These are phyloP conservation scores for Naganishia vishniacii DNA, from an alignment of 768 basidiomycete genomes.

Conservation along the genomic window DNA sequence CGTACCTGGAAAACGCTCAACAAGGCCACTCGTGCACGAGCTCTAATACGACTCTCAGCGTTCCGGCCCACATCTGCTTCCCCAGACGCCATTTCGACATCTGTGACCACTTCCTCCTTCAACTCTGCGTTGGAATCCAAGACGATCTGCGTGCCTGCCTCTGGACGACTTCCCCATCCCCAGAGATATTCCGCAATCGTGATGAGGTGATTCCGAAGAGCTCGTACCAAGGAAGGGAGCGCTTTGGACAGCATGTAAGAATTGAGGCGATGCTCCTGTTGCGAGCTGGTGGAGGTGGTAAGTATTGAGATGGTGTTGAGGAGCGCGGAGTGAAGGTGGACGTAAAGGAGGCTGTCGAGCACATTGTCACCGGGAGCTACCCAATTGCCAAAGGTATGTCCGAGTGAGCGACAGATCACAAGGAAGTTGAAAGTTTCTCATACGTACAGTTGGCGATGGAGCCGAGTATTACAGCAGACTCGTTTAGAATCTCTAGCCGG, in stretches of 20 bases:
- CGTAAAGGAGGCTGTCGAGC: slow-evolving; percentile 31
- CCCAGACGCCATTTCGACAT: slow-evolving; percentile 14
- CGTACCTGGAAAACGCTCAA: slow-evolving; percentile 32
- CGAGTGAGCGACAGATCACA: not conserved
- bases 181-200: slow-evolving; percentile 43
- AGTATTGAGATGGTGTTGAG: slow-evolving; percentile 33
- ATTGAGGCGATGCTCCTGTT: not conserved
- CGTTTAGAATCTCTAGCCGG: slow-evolving; percentile 36
- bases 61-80: slow-evolving; percentile 4
- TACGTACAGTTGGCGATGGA: slow-evolving; percentile 42
- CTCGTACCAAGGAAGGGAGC: slow-evolving; percentile 38
- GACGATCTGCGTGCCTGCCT: not conserved
- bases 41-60: slow-evolving; percentile 18
- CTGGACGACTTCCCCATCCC: slow-evolving; percentile 29
- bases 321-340: slow-evolving; percentile 37
- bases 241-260: slow-evolving; percentile 24
- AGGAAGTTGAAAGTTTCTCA: not conserved
- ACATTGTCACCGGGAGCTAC: slow-evolving; percentile 17
- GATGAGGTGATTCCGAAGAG: slow-evolving; percentile 40
- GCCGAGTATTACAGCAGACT: slow-evolving; percentile 44
- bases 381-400: not conserved
- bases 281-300: slow-evolving; percentile 22
- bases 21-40: slow-evolving; percentile 29
- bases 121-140: not conserved
- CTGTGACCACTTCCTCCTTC: not conserved